Percentiles rank a stretch among this genome's conserved stretches.
These are phyloP conservation scores for Apiospora marii DNA, from an alignment of 2,329 filamentous ascomycete species.

Conservation along the genomic window DNA sequence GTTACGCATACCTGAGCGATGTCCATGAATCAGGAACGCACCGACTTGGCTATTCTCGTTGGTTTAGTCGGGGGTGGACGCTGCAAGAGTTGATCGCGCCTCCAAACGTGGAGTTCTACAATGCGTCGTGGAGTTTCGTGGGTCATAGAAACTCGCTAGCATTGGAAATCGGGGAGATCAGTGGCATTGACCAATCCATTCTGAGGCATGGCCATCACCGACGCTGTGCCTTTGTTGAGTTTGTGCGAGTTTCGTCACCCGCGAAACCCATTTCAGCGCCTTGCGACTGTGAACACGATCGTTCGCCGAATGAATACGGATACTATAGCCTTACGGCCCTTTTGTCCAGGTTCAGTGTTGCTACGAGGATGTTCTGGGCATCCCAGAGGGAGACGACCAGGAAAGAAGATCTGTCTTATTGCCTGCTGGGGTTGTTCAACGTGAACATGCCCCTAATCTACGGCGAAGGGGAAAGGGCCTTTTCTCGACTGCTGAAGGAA, in stretches of 20 bases:
- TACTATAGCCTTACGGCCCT: neutral
- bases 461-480: neutral
- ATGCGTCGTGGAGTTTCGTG: neutral
- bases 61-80: neutral
- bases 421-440: neutral
- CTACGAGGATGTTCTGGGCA: neutral
- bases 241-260: no score
- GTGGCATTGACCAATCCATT: neutral
- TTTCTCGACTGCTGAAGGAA: neutral
- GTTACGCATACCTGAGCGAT: constrained; percentile 17
- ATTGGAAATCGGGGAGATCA: neutral
- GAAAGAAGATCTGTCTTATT: neutral
- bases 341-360: neutral
- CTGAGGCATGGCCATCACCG: neutral
- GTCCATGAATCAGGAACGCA: neutral
- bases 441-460: neutral
- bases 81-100: neutral
- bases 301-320: no score
- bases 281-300: neutral
- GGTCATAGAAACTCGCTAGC: neutral
- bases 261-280: neutral
- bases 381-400: neutral
- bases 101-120: neutral
- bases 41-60: neutral
- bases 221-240: neutral